phyloP scores from a whole-genome alignment of 2,329 filamentous ascomycete species.

The Sarocladiaceae sp. region DNA sequence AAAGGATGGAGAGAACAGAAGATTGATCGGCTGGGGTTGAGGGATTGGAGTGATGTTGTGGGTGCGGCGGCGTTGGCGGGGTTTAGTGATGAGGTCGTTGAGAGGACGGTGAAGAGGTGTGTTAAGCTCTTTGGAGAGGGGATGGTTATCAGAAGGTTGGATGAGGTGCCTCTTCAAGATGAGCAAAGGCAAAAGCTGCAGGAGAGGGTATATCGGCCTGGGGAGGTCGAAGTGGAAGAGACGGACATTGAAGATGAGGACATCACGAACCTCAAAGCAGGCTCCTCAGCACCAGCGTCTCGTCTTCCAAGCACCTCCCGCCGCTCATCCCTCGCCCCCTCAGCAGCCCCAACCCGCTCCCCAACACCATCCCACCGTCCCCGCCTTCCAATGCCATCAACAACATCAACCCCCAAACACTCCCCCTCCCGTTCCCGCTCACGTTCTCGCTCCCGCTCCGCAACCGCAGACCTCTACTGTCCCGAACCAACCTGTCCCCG shows the following conservation, averaged over 20 bases:
- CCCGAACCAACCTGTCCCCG: slow-evolving; percentile 33
- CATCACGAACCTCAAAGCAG: slow-evolving; percentile 10
- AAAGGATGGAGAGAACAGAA: slow-evolving; percentile 15
- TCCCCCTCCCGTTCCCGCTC: slow-evolving; percentile 17
- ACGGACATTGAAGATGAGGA: slow-evolving; percentile 20
- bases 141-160: slow-evolving; percentile 55
- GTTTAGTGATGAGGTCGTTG: slow-evolving; percentile 61
- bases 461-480: slow-evolving; percentile 30
- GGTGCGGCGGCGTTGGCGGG: slow-evolving; percentile 72
- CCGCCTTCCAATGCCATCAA: background rate
- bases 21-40: slow-evolving; percentile 34
- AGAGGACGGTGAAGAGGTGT: slow-evolving; percentile 69
- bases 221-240: slow-evolving; percentile 9
- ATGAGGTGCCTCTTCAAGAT: background rate
- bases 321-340: slow-evolving; percentile 23
- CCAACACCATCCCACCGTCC: slow-evolving; percentile 14
- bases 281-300: background rate
- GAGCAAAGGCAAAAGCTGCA: background rate
- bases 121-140: slow-evolving; percentile 68
- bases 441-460: slow-evolving; percentile 21
- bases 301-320: slow-evolving; percentile 18
- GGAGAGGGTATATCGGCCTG: background rate
- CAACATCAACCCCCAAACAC: slow-evolving; percentile 14
- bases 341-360: slow-evolving; percentile 14
- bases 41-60: slow-evolving; percentile 84